Conservation (phyloP, 2,329 filamentous ascomycete species). For the Diatrype stigma region DNA sequence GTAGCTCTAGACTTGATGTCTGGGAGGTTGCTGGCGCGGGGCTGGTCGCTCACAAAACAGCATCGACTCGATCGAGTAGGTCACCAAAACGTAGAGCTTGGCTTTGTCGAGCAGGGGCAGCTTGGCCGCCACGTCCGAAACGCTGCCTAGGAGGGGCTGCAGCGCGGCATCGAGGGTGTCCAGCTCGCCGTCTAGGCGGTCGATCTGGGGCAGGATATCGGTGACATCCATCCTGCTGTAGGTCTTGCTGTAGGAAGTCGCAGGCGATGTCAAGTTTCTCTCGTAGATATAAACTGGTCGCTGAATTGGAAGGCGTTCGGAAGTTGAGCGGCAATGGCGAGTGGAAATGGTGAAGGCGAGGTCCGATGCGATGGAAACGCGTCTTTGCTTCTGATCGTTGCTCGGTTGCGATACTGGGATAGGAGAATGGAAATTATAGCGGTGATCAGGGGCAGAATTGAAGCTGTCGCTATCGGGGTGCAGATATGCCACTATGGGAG, state of each 20-base stretch:
- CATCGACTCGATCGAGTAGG: constrained; percentile 86
- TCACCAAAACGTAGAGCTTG: constrained; percentile 83
- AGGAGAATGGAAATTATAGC: constrained; percentile 18
- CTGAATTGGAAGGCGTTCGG: too few species aligned
- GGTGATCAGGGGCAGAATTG: constrained; percentile 23
- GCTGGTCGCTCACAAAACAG: constrained; percentile 64
- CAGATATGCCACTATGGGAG: background rate
- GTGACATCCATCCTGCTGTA: constrained; percentile 38
- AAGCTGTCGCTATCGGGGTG: background rate
- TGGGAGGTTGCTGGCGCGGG: background rate
- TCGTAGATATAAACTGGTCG: too few species aligned
- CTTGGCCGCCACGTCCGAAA: constrained; percentile 68
- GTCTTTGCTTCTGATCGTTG: too few species aligned
- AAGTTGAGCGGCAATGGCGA: too few species aligned
- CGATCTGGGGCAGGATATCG: constrained; percentile 63
- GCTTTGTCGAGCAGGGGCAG: constrained; percentile 91
- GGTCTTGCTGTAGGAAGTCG: background rate
- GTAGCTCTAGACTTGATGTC: too few species aligned
- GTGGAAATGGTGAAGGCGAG: too few species aligned
- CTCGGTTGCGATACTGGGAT: background rate
- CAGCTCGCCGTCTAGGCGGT: constrained; percentile 72
- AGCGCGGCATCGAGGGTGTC: constrained; percentile 74
- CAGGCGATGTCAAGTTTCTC: background rate
- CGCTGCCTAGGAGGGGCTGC: constrained; percentile 64
- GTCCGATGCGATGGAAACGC: too few species aligned